Conservation (phyloP, 768 basidiomycete species). For the Trametes gibbosa region DNA sequence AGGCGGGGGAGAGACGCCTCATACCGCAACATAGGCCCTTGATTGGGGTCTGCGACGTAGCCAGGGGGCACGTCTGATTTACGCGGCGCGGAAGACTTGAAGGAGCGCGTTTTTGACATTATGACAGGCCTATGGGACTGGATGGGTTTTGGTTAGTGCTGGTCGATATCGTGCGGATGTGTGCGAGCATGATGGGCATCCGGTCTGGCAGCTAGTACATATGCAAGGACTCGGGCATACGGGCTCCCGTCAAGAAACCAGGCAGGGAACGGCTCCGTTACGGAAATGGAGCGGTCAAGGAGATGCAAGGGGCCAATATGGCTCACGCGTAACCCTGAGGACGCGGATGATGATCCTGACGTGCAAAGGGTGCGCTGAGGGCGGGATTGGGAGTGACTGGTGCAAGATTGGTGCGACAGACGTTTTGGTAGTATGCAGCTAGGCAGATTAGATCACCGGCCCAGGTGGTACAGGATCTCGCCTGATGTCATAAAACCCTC, state of each 20-base stretch:
- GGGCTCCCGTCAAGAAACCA: background rate
- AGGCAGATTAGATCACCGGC: too few relatives aligned
- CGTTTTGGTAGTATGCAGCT: too few relatives aligned
- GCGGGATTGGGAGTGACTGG: too few relatives aligned
- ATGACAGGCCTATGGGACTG: slow-evolving; percentile 16
- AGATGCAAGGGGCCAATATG: too few relatives aligned
- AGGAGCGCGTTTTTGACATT: slow-evolving; percentile 28
- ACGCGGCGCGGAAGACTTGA: slow-evolving; percentile 32
- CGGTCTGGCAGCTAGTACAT: background rate
- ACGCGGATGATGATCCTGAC: too few relatives aligned
- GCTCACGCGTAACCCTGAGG: background rate
- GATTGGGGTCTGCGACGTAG: slow-evolving; percentile 54
- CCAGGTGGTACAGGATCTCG: too few relatives aligned
- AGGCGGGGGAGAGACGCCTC: slow-evolving; percentile 71
- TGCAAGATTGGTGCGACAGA: too few relatives aligned
- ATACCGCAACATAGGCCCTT: slow-evolving; percentile 68
- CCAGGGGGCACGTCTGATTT: slow-evolving; percentile 40
- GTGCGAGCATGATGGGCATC: too few relatives aligned
- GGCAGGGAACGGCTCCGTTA: background rate
- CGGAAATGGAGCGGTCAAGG: slow-evolving; percentile 13
- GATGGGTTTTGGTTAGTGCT: background rate
- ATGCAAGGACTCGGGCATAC: background rate
- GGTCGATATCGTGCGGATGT: too few relatives aligned
- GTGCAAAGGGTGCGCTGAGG: too few relatives aligned
- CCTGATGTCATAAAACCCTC: too few relatives aligned